A percentile compares a stretch with the other conserved stretches of the same genome.
phyloP scores from a whole-genome alignment of 768 basidiomycete species.

The Podaxis sp. region DNA sequence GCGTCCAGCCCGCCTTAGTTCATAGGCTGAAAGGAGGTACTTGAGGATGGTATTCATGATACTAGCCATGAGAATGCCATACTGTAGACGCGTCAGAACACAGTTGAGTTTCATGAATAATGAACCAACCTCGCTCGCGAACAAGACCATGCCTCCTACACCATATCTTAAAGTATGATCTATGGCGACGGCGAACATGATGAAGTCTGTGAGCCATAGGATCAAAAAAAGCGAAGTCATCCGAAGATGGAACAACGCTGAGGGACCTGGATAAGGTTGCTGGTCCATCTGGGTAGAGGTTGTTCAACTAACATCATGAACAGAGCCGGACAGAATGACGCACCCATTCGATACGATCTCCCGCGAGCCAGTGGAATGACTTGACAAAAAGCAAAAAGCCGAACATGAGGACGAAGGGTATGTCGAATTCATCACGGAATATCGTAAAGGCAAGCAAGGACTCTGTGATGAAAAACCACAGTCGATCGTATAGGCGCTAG shows the following conservation, averaged over 20 bases:
- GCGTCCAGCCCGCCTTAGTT: slow-evolving; percentile 74
- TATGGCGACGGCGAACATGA: slow-evolving; percentile 78
- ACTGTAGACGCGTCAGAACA: slow-evolving; percentile 47
- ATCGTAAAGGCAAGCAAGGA: slow-evolving; percentile 95
- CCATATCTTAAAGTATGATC: slow-evolving; percentile 79
- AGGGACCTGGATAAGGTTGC: slow-evolving; percentile 82
- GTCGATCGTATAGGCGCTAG: slow-evolving; percentile 91
- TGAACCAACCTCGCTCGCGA: slow-evolving; percentile 82
- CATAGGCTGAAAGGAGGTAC: slow-evolving; percentile 79
- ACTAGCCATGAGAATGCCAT: slow-evolving; percentile 84
- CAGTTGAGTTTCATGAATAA: slow-evolving; percentile 3
- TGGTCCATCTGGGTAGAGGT: slow-evolving; percentile 87
- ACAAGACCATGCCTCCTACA: slow-evolving; percentile 90
- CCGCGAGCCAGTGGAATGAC: slow-evolving; percentile 96
- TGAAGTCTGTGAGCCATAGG: slow-evolving; percentile 72
- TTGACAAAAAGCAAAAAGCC: slow-evolving; percentile 93
- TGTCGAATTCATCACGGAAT: slow-evolving; percentile 93
- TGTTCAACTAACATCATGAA: slow-evolving; percentile 5
- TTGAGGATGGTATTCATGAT: slow-evolving; percentile 77
- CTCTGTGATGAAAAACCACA: slow-evolving; percentile 98
- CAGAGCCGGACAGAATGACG: slow-evolving; percentile 9
- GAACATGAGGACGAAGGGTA: slow-evolving; percentile 92
- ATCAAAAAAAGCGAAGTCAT: slow-evolving; percentile 72
- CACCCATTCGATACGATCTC: slow-evolving; percentile 96
- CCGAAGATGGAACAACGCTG: slow-evolving; percentile 81